These are phyloP conservation scores for Tephrocybe sp. DNA, from an alignment of 768 basidiomycete genomes.

Conservation along the genomic window DNA sequence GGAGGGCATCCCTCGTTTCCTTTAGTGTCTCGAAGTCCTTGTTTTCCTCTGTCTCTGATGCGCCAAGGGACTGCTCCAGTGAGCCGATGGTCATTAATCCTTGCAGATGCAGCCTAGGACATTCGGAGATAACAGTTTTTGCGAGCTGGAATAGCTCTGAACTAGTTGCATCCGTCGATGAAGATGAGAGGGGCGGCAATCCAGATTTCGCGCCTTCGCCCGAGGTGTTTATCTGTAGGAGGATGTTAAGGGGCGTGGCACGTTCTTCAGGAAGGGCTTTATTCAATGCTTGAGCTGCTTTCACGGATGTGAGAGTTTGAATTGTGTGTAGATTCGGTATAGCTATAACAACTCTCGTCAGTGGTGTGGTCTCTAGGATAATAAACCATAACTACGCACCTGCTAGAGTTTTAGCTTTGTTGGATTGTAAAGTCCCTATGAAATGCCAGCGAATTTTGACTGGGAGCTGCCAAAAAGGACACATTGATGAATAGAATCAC, in stretches of 20 bases:
- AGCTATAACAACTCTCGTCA: conserved; percentile 38
- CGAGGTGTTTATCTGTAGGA: conserved; percentile 95
- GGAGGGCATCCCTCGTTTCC: background rate
- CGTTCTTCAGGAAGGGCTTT: conserved; percentile 64
- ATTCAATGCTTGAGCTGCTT: conserved; percentile 77
- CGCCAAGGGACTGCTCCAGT: conserved; percentile 61
- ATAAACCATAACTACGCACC: conserved; percentile 38
- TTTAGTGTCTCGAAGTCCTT: conserved; percentile 64
- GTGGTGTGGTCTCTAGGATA: background rate
- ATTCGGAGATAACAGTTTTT: conserved; percentile 61
- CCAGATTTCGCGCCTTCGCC: conserved; percentile 92
- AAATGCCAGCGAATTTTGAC: conserved; percentile 93
- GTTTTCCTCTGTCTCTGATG: conserved; percentile 43
- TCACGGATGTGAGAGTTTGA: conserved; percentile 82
- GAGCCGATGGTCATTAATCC: conserved; percentile 98
- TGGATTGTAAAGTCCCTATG: conserved; percentile 90
- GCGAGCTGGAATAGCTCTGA: conserved; percentile 68
- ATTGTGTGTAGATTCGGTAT: conserved; percentile 86
- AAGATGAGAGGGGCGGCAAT: conserved; percentile 51
- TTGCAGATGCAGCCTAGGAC: conserved; percentile 71
- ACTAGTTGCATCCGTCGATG: conserved; percentile 24
- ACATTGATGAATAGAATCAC: conserved; percentile 1
- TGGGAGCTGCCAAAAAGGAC: conserved; percentile 64
- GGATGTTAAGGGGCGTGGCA: conserved; percentile 64
- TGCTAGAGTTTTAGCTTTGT: conserved; percentile 89